Conservation (phyloP, 805 yeast species). For the Lachancea cidri region DNA sequence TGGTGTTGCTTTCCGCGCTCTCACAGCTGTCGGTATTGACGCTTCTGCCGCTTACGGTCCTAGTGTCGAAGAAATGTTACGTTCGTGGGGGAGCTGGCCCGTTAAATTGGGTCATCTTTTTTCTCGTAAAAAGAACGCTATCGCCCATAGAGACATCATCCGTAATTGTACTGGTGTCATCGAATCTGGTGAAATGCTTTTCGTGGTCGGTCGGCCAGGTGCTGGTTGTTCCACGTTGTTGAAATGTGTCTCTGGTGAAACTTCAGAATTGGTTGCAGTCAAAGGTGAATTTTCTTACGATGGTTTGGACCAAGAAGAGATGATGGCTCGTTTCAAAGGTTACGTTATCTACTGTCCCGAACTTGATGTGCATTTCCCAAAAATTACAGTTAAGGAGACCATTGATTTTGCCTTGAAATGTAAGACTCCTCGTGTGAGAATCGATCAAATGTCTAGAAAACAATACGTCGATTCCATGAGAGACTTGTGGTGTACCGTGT, state of each 20-base stretch:
- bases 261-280: slow-evolving; percentile 33
- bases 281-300: slow-evolving; percentile 43
- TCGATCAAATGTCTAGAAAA: slow-evolving; percentile 38
- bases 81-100: slow-evolving; percentile 32
- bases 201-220: slow-evolving; percentile 55
- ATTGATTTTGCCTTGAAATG: slow-evolving; percentile 45
- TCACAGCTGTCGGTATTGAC: slow-evolving; percentile 46
- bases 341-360: slow-evolving; percentile 51
- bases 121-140: slow-evolving; percentile 29
- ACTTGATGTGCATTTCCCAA: slow-evolving; percentile 47
- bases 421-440: slow-evolving; percentile 42
- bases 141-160: slow-evolving; percentile 36
- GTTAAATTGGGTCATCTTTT: slow-evolving; percentile 16
- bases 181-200: slow-evolving; percentile 48
- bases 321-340: slow-evolving; percentile 43
- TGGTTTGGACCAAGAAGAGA: slow-evolving; percentile 43
- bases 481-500: slow-evolving; percentile 40
- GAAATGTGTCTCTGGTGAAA: slow-evolving; percentile 44
- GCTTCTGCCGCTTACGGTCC: slow-evolving; percentile 50
- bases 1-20: slow-evolving; percentile 44
- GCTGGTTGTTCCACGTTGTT: slow-evolving; percentile 59
- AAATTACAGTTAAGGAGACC: slow-evolving; percentile 47
- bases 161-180: slow-evolving; percentile 40
- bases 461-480: slow-evolving; percentile 37
- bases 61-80: slow-evolving; percentile 40